These are phyloP conservation scores for Aurantiochytrium sp. DNA, from an alignment of 108 stramenopile genomes.

Conservation along the genomic window DNA sequence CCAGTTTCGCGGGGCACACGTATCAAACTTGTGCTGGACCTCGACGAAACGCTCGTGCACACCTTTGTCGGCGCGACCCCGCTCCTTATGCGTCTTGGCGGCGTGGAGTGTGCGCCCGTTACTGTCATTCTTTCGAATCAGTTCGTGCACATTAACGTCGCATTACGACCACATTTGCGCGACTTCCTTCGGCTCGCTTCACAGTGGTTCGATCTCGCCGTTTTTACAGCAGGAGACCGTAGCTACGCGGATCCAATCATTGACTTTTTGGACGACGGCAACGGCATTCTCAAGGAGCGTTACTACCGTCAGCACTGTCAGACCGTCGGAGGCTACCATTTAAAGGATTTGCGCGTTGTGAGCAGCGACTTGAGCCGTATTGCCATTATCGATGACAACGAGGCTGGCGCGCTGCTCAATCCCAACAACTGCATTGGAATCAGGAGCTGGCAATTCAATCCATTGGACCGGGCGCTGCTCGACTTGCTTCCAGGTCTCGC, in stretches of 20 bases:
- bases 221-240: not conserved
- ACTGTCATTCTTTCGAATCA: not conserved
- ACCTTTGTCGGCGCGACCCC: not conserved
- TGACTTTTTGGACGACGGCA: not conserved
- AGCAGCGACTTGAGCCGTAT: not conserved
- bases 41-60: not conserved
- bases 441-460: not conserved
- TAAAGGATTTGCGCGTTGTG: not conserved
- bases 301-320: not conserved
- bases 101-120: not conserved
- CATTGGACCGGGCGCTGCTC: not conserved
- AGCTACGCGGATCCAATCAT: conserved; percentile 14
- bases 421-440: not conserved
- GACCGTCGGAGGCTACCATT: not conserved
- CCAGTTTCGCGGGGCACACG: not conserved
- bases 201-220: not conserved
- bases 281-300: not conserved
- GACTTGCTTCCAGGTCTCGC: not conserved
- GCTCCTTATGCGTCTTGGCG: not conserved
- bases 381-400: not conserved
- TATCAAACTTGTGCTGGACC: not conserved
- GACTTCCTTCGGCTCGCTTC: not conserved
- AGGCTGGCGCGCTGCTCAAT: not conserved
- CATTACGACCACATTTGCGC: not conserved
- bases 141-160: not conserved